phyloP scores from a whole-genome alignment of 805 yeast species.

The Grigorovia yakushimaensis region DNA sequence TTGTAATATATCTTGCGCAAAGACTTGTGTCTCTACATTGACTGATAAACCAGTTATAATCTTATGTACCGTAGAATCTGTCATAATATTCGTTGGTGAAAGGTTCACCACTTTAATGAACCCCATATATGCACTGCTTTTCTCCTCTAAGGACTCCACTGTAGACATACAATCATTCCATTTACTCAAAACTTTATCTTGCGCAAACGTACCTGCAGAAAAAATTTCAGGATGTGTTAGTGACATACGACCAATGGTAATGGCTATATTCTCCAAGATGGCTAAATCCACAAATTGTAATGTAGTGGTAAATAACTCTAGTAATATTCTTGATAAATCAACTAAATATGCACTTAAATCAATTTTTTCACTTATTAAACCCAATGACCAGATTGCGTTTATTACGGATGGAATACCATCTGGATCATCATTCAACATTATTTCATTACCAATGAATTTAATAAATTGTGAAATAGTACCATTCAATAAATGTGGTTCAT shows the following conservation, averaged over 20 bases:
- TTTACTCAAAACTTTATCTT: constrained; percentile 36
- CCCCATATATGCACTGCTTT: constrained; percentile 79
- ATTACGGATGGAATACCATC: constrained; percentile 27
- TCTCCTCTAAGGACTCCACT: constrained; percentile 74
- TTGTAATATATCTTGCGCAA: constrained; percentile 22
- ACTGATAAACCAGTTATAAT: constrained; percentile 20
- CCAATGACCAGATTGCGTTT: constrained; percentile 90
- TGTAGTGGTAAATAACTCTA: constrained; percentile 23
- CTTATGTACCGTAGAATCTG: constrained; percentile 17
- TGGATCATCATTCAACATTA: constrained; percentile 34
- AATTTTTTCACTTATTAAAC: constrained; percentile 65
- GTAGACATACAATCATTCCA: constrained; percentile 68
- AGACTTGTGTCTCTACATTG: constrained; percentile 23
- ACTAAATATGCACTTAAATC: constrained; percentile 24
- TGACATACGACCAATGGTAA: constrained; percentile 83
- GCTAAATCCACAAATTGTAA: constrained; percentile 28
- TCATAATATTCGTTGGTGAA: constrained; percentile 11
- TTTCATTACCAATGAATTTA: constrained; percentile 59
- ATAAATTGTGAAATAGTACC: constrained; percentile 37
- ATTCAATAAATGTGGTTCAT: constrained; percentile 30
- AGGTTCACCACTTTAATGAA: constrained; percentile 55
- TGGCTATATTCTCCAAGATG: constrained; percentile 78
- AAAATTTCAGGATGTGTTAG: constrained; percentile 47
- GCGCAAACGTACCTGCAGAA: constrained; percentile 35
- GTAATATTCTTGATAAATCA: constrained; percentile 21